phyloP scores from a whole-genome alignment of 2,329 filamentous ascomycete genomes.

The Botrytis sinoallii region DNA sequence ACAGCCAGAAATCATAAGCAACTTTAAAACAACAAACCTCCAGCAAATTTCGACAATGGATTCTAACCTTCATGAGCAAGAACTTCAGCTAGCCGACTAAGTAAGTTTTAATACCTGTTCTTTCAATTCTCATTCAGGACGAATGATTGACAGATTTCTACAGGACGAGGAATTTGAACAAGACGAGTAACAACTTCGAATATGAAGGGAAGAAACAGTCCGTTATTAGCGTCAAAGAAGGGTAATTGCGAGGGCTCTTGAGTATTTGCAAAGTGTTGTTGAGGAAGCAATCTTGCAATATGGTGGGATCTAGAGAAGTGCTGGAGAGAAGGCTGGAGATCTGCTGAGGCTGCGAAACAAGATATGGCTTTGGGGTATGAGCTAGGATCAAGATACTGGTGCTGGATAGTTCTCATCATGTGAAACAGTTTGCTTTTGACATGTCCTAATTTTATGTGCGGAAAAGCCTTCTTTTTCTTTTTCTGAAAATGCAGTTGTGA shows the following conservation, averaged over 20 bases:
- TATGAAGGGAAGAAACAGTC: background rate
- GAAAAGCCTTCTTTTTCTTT: background rate
- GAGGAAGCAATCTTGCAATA: background rate
- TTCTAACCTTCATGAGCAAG: background rate
- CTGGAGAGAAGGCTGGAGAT: background rate
- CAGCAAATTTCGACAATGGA: background rate
- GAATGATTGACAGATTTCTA: rapidly evolving
- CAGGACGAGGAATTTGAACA: background rate
- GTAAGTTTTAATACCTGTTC: background rate
- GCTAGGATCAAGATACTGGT: background rate
- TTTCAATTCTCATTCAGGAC: background rate
- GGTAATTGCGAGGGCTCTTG: background rate
- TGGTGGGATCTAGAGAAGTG: background rate
- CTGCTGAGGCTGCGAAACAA: background rate
- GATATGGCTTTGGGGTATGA: background rate
- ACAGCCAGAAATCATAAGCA: background rate
- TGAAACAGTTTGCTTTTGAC: background rate
- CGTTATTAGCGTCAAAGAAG: background rate
- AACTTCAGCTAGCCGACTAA: no score
- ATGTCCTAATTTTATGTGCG: background rate
- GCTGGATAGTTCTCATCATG: background rate
- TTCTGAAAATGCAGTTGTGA: background rate
- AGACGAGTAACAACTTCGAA: background rate
- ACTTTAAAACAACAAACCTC: background rate
- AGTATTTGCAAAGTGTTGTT: background rate